Conservation (phyloP, 208 protist species). For the Acanthamoeba culbertsoni region DNA sequence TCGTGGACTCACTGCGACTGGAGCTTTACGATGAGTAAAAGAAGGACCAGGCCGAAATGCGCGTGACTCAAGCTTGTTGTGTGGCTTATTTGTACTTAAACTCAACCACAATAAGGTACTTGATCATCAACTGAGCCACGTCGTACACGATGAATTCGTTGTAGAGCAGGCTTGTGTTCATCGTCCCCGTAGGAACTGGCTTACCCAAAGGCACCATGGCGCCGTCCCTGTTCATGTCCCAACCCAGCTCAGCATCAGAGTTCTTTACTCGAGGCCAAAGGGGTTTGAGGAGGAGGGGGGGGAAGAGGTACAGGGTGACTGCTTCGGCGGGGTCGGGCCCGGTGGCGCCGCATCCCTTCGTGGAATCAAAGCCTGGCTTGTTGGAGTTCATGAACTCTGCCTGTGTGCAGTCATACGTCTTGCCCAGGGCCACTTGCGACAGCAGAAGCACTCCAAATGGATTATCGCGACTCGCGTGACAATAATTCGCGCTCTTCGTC, state of each 20-base stretch:
- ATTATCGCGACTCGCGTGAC: constrained; percentile 50
- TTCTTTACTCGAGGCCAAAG: neutral
- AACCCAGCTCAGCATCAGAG: neutral
- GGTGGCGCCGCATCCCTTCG: constrained; percentile 57
- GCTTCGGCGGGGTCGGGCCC: constrained; percentile 24
- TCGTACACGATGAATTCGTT: constrained; percentile 80
- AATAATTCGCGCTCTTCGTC: constrained; percentile 65
- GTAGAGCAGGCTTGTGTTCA: constrained; percentile 64
- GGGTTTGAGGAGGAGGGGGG: too few species aligned
- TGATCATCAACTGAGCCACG: constrained; percentile 62
- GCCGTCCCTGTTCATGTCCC: neutral
- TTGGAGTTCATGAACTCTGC: constrained; percentile 65
- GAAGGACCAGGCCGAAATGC: neutral
- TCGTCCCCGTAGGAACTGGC: neutral
- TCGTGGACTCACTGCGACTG: neutral
- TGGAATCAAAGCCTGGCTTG: constrained; percentile 41
- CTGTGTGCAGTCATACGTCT: constrained; percentile 54
- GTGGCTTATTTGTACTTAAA: neutral
- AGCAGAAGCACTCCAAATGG: constrained; percentile 61
- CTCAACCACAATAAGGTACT: constrained; percentile 42
- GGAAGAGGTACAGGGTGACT: neutral
- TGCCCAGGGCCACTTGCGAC: constrained; percentile 64
- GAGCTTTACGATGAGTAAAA: neutral
- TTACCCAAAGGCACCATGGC: constrained; percentile 60
- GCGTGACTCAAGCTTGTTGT: neutral